A percentile compares a stretch with the other conserved stretches of the same genome.
These are phyloP conservation scores for Saccharomycopsis schoenii DNA, from an alignment of 805 yeast genomes.

Conservation along the genomic window DNA sequence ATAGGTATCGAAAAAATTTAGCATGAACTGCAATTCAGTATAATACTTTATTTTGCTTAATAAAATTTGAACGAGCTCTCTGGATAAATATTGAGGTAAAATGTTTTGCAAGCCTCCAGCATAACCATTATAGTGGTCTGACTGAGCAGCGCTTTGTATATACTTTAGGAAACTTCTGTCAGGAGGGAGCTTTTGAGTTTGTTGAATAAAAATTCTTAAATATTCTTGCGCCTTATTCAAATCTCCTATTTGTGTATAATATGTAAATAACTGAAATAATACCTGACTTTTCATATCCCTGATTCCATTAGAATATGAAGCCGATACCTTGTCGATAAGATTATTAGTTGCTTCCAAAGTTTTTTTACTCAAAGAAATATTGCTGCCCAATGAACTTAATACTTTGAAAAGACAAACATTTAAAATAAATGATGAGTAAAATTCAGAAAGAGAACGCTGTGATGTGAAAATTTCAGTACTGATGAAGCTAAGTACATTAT, in stretches of 20 bases:
- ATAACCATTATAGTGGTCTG: neutral
- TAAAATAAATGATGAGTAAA: neutral
- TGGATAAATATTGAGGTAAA: slow-evolving; percentile 1
- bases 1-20: slow-evolving; percentile 3
- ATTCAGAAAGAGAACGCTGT: neutral
- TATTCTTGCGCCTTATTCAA: neutral
- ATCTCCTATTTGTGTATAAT: neutral
- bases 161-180: neutral
- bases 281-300: neutral
- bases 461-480: neutral
- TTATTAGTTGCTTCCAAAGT: neutral
- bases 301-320: neutral
- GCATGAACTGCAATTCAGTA: slow-evolving; percentile 3
- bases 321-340: neutral
- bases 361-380: neutral
- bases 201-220: neutral
- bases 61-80: neutral
- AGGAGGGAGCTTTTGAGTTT: neutral
- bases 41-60: neutral
- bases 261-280: neutral
- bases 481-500: neutral
- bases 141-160: neutral
- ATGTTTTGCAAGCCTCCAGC: neutral
- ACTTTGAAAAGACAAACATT: neutral
- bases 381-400: neutral